A percentile compares a stretch with the other conserved stretches of the same genome.
phyloP scores from a whole-genome alignment of 1,284 basidiomycete species.

The Agaricales sp. region DNA sequence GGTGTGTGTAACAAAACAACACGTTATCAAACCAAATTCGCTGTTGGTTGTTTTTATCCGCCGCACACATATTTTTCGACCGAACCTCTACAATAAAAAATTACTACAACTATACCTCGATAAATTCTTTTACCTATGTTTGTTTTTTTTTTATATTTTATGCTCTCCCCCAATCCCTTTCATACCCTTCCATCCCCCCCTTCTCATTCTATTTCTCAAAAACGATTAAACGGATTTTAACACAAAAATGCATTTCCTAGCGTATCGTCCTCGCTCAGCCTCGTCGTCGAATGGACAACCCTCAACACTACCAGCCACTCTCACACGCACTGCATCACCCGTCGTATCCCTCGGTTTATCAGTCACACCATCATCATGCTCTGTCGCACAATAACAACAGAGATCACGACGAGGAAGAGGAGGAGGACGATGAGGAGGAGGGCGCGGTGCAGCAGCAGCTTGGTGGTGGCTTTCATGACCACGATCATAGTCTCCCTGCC shows the following conservation, averaged over 20 bases:
- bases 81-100: not conserved
- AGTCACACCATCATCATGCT: constrained; percentile 22
- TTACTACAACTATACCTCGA: not conserved
- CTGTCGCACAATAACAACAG: constrained; percentile 10
- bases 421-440: constrained; percentile 57
- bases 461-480: constrained; percentile 23
- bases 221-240: no score
- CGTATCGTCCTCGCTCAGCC: no score
- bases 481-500: constrained; percentile 20
- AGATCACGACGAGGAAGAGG: constrained; percentile 43
- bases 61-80: no score
- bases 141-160: not conserved
- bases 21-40: no score
- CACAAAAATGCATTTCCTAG: not conserved
- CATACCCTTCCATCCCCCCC: no score
- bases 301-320: constrained; percentile 68
- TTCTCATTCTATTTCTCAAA: no score
- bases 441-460: constrained; percentile 61
- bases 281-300: constrained; percentile 51
- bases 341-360: constrained; percentile 16
- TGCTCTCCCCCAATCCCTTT: not conserved
- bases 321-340: constrained; percentile 66
- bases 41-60: no score
- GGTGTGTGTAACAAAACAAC: no score
- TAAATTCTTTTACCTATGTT: not conserved